These are phyloP conservation scores for Boletus pseudopeckii DNA, from an alignment of 768 basidiomycete species.

Conservation along the genomic window DNA sequence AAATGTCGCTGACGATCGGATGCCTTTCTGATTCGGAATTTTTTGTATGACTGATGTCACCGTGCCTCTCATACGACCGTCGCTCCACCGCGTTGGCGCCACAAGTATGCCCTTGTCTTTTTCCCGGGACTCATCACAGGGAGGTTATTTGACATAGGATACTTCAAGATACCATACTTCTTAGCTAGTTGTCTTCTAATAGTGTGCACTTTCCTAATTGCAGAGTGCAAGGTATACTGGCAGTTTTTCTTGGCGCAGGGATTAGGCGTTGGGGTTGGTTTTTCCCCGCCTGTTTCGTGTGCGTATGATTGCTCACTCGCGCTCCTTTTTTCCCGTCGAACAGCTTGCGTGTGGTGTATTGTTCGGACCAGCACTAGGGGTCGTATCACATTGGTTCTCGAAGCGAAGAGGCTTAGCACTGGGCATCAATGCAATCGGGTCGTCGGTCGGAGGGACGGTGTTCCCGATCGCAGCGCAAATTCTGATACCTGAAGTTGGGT, in stretches of 20 bases:
- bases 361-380: slow-evolving; percentile 57
- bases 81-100: background rate
- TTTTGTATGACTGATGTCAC: background rate
- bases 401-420: slow-evolving; percentile 52
- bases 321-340: background rate
- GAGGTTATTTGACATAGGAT: slow-evolving; percentile 71
- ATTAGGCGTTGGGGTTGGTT: slow-evolving; percentile 56
- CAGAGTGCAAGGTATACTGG: slow-evolving; percentile 73
- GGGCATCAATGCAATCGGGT: slow-evolving; percentile 62
- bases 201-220: slow-evolving; percentile 57
- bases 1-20: background rate
- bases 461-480: slow-evolving; percentile 61
- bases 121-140: slow-evolving; percentile 62
- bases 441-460: slow-evolving; percentile 64
- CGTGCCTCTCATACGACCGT: background rate
- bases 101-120: slow-evolving; percentile 60
- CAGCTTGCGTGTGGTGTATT: slow-evolving; percentile 50
- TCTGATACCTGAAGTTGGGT: slow-evolving; percentile 56
- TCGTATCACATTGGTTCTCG: slow-evolving; percentile 74
- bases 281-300: too few species aligned
- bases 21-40: background rate
- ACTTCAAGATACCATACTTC: slow-evolving; percentile 51
- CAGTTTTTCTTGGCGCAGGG: slow-evolving; percentile 78
- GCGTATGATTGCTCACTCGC: too few species aligned
- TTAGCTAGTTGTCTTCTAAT: slow-evolving; percentile 50